Conservation (phyloP, 1,284 basidiomycete genomes). For the Xanthoconium separans region DNA sequence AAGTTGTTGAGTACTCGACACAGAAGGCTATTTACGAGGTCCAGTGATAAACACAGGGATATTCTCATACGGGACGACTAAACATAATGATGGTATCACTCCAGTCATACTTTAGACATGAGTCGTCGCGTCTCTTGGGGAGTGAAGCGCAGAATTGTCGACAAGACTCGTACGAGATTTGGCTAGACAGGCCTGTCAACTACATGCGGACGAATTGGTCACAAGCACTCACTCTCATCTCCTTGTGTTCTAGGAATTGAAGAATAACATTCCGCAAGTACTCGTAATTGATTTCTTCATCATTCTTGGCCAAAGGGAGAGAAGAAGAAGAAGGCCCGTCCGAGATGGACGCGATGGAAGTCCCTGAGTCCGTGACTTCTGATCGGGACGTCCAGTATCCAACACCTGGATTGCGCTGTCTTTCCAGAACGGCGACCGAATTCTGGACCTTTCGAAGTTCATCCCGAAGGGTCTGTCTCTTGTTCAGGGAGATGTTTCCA, state of each 20-base stretch:
- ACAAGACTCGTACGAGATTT: constrained; percentile 85
- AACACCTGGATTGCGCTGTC: constrained; percentile 88
- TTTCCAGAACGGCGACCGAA: constrained; percentile 85
- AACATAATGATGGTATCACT: constrained; percentile 2
- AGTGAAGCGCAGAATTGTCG: constrained; percentile 89
- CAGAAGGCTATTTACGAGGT: not conserved
- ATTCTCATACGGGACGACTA: not conserved
- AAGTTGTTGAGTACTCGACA: not conserved
- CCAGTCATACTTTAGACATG: constrained; percentile 64
- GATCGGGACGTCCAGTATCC: constrained; percentile 78
- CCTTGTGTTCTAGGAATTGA: constrained; percentile 89
- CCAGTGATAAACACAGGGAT: constrained; percentile 1
- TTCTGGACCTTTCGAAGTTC: constrained; percentile 92
- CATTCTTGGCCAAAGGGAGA: constrained; percentile 45
- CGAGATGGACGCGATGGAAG: constrained; percentile 46
- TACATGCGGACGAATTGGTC: not conserved
- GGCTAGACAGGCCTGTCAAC: constrained; percentile 48
- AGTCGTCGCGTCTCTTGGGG: constrained; percentile 89
- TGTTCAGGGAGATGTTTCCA: constrained; percentile 2
- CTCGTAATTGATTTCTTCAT: constrained; percentile 93
- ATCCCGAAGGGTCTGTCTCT: constrained; percentile 74
- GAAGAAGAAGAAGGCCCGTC: constrained; percentile 41
- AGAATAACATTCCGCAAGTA: constrained; percentile 92
- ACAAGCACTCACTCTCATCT: constrained; percentile 70
- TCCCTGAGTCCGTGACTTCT: constrained; percentile 43